Evolutionary conservation across 371 early-diverging fungal genomes (phyloP).

Genomic region (Capniomyces stellatus): DNA sequence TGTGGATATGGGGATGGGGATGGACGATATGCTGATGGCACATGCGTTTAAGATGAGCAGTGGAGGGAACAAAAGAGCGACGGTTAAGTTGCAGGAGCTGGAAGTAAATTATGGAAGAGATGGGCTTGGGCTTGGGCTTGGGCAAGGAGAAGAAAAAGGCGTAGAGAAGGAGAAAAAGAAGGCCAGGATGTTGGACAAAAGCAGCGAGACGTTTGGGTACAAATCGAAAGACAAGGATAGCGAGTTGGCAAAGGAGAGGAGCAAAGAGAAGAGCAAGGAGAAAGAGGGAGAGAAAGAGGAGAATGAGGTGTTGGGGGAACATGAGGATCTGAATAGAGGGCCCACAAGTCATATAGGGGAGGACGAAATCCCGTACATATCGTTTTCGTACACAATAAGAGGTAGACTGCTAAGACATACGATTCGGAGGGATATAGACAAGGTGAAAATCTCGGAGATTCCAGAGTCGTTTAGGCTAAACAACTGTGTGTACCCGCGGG

Average conservation of each 20-base stretch:
- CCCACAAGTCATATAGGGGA: constrained; percentile 5
- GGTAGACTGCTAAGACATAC: constrained; percentile 19
- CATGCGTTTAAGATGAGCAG: too few relatives aligned
- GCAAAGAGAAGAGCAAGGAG: background rate
- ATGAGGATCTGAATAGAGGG: constrained; percentile 1
- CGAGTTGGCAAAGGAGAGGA: background rate
- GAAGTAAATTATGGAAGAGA: background rate
- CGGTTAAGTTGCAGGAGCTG: background rate
- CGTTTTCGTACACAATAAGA: constrained; percentile 22
- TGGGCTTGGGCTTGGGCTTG: too few relatives aligned
- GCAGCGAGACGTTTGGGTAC: too few relatives aligned
- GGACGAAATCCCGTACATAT: constrained; percentile 16
- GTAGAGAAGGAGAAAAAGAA: background rate
- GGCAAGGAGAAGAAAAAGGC: background rate
- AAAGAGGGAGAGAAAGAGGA: too few relatives aligned
- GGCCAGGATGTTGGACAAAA: background rate
- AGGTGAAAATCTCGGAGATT: constrained; percentile 14
- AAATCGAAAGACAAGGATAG: too few relatives aligned
- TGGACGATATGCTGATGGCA: background rate
- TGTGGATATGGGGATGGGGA: background rate
- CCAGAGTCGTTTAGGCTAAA: constrained; percentile 18
- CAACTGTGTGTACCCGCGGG: constrained; percentile 60
- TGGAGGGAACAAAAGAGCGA: background rate
- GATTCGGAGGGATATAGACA: constrained; percentile 22
- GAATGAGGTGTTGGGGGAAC: background rate